Evolutionary conservation across 1,139 yeast genomes (phyloP), one percentile per base, ranked within the genome.

Genomic region (Yamadazyma taylorii): DNA sequence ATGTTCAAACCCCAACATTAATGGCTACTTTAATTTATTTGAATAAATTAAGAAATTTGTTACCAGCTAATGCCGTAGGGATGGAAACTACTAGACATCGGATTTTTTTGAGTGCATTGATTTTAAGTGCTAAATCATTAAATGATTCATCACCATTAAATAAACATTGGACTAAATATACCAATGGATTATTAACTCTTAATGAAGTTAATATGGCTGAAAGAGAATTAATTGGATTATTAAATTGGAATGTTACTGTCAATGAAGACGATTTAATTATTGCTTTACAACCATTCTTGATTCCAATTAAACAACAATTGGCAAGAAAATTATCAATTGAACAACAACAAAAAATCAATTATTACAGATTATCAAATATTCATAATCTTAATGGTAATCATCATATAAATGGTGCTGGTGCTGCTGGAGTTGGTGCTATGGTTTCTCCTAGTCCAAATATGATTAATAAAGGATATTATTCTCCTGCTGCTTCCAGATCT

Each of bases 91-190:
- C 97, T 5, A 79, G 95, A 56, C 97, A 92, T 66, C 75, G 97
- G 45, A 86, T 92, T 42, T 90, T 92, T 50, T 69, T 92, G 39
- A 95, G 96, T 0, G 79, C 96, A 31, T 72, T 92, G 45, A 86
- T 92, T 37, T 69, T 92, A 43, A 85, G 95, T 27, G 96, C 97
- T 17, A 92, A 92, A 66, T 82, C 82, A 46, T 75, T 90, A 47
- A 92, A 92, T 61, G 98, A 92, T 65, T 83, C 95, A 3, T 82
- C 94, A 13, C 98, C 97, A 35, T 76, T 90, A 60, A 92, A 92
- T 65, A 89, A 85, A 64, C 96, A 90, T 68, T 92, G 98, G 98
- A 84, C 95, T 12, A 75, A 78, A 43, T 90, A 89, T 67, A 88
- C 97, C 11, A 80, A 83, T 58, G 96, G 96, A 1, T 69, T 92